Conservation (phyloP, 2,329 filamentous ascomycete genomes). For the Calonectria hawksworthii region DNA sequence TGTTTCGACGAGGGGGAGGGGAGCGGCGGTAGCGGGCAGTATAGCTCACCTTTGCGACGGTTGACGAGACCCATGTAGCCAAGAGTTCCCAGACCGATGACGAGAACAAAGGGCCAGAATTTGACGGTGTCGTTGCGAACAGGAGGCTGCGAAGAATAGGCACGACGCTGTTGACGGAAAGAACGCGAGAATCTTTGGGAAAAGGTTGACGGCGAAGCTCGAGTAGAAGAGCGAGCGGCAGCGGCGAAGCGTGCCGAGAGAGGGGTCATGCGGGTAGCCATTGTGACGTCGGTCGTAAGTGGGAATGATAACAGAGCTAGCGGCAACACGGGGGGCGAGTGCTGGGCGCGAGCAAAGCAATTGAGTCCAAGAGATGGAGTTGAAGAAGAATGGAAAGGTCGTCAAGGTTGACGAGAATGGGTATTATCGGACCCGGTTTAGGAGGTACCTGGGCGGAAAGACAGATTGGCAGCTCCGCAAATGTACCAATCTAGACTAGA, state of each 20-base stretch:
- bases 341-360: constrained; percentile 25
- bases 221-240: constrained; percentile 35
- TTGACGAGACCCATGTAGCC: constrained; percentile 67
- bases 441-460: constrained; percentile 17
- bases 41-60: constrained; percentile 60
- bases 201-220: constrained; percentile 27
- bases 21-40: constrained; percentile 9
- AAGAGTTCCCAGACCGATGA: constrained; percentile 63
- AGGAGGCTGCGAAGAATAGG: constrained; percentile 61
- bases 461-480: constrained; percentile 11
- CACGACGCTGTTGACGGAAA: constrained; percentile 43
- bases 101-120: constrained; percentile 70
- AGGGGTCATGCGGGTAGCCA: constrained; percentile 51
- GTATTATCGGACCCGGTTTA: constrained; percentile 12
- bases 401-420: constrained; percentile 10
- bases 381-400: constrained; percentile 1
- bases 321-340: constrained; percentile 32
- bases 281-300: constrained; percentile 34
- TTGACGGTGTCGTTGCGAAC: constrained; percentile 59
- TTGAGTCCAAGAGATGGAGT: constrained; percentile 13
- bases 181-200: constrained; percentile 28
- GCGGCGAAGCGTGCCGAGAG: constrained; percentile 44
- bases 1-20: constrained; percentile 15
- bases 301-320: constrained; percentile 13
- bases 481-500: background rate